A percentile compares a stretch with the other conserved stretches of the same genome.
phyloP scores from a whole-genome alignment of 176 grass and related monocot genomes.

The Phoenix roebelenii region DNA sequence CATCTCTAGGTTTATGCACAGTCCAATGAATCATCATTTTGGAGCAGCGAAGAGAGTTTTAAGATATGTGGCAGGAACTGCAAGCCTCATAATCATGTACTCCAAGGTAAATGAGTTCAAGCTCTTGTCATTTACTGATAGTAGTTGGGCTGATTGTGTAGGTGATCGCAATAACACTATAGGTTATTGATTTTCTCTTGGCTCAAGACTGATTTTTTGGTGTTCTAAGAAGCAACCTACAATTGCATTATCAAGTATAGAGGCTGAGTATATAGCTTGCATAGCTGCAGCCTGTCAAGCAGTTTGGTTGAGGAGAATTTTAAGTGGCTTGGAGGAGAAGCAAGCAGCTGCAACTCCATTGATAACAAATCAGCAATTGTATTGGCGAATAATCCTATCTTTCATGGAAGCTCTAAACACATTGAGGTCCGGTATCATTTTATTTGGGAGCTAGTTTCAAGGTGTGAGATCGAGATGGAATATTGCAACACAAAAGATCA shows the following conservation, averaged over 20 bases:
- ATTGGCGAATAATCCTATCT: too few species aligned
- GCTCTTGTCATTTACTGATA: neutral
- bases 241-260: neutral
- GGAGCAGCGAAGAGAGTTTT: slow-evolving; percentile 3
- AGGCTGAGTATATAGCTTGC: too few species aligned
- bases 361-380: too few species aligned
- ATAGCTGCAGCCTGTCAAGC: too few species aligned
- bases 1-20: slow-evolving; percentile 13
- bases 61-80: neutral
- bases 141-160: neutral
- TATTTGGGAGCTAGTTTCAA: too few species aligned
- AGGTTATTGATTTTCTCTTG: slow-evolving; percentile 5
- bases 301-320: too few species aligned
- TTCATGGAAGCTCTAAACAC: too few species aligned
- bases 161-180: slow-evolving; percentile 11
- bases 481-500: too few species aligned
- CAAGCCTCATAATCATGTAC: neutral
- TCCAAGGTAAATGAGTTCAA: neutral
- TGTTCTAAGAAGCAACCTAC: slow-evolving; percentile 6
- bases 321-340: too few species aligned
- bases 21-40: neutral
- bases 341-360: too few species aligned
- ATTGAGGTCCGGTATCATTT: too few species aligned
- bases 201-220: neutral
- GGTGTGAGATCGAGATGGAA: too few species aligned